Evolutionary conservation across 176 grass and related monocot genomes (phyloP).

Genomic region (Microstegium vimineum): DNA sequence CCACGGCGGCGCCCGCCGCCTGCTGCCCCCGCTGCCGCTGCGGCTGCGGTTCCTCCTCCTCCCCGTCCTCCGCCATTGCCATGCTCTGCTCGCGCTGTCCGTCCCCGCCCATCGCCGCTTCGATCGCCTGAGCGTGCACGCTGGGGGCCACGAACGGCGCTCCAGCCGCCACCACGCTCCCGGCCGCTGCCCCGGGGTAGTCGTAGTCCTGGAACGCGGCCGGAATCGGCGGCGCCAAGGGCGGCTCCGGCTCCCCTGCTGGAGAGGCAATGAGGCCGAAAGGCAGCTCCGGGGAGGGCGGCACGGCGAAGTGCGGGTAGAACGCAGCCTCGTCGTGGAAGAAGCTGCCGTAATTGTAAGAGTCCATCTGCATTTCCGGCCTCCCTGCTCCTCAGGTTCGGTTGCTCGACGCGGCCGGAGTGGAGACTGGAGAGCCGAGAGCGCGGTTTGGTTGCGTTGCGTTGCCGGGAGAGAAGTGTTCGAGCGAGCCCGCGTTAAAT

Average conservation of each 20-base stretch:
- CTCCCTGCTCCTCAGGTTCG: not conserved
- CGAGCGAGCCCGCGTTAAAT: conserved; percentile 23
- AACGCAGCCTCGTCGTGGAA: conserved; percentile 63
- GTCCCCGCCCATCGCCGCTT: conserved; percentile 37
- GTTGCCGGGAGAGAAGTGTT: not conserved
- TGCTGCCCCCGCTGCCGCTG: not conserved
- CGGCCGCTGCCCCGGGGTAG: not conserved
- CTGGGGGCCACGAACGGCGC: not conserved
- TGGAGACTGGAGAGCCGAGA: not conserved
- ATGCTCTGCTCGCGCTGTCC: not conserved
- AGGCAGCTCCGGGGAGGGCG: conserved; percentile 53
- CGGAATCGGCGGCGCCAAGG: not conserved
- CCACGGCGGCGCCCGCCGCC: not conserved
- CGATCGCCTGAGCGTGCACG: conserved; percentile 42
- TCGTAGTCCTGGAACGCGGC: conserved; percentile 41
- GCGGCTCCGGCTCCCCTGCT: not conserved
- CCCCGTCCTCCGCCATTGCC: not conserved
- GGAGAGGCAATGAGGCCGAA: conserved; percentile 39
- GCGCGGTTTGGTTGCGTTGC: not conserved
- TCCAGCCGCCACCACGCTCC: not conserved
- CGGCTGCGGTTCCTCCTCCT: not conserved
- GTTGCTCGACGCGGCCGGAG: not conserved
- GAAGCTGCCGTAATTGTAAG: conserved; percentile 23
- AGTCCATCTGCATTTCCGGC: conserved; percentile 64
- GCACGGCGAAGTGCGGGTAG: conserved; percentile 18